These are phyloP conservation scores for Mycena maculata DNA, from an alignment of 768 basidiomycete genomes.

Conservation along the genomic window DNA sequence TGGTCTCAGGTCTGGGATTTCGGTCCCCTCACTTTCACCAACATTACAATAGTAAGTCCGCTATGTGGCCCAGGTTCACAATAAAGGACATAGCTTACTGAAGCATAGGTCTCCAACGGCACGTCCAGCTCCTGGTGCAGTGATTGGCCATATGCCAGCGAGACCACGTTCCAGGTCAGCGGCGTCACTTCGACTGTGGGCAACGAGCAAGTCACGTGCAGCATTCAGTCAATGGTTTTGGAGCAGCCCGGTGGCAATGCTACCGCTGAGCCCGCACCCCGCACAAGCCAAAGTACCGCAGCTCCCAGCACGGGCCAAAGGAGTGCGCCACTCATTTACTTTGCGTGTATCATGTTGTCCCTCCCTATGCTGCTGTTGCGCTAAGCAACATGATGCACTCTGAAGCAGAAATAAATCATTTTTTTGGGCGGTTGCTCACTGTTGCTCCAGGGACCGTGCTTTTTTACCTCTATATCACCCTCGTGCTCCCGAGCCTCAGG, in stretches of 20 bases:
- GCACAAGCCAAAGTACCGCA: not conserved
- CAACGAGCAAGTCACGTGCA: slow-evolving; percentile 21
- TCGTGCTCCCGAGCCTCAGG: slow-evolving; percentile 17
- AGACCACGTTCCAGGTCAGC: slow-evolving; percentile 23
- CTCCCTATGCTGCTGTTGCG: slow-evolving; percentile 12
- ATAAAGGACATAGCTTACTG: slow-evolving; percentile 10
- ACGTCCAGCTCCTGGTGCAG: slow-evolving; percentile 23
- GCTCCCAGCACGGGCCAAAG: slow-evolving; percentile 12
- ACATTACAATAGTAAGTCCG: slow-evolving; percentile 18
- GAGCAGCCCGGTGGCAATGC: slow-evolving; percentile 24
- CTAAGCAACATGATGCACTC: slow-evolving; percentile 15
- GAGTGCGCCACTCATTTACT: slow-evolving; percentile 17
- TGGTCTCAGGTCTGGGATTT: slow-evolving; percentile 22
- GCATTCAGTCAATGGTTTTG: slow-evolving; percentile 25
- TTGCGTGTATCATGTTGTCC: slow-evolving; percentile 15
- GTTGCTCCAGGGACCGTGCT: slow-evolving; percentile 2
- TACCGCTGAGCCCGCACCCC: slow-evolving; percentile 4
- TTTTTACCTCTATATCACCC: not conserved
- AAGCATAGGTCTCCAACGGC: slow-evolving; percentile 21
- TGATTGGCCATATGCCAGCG: slow-evolving; percentile 13
- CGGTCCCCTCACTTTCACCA: slow-evolving; percentile 22
- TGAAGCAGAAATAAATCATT: slow-evolving; percentile 18
- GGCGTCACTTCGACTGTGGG: slow-evolving; percentile 17
- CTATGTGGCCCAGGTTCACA: slow-evolving; percentile 1
- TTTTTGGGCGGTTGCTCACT: slow-evolving; percentile 16